Conservation (phyloP, 441 rosid genomes). For the Macaranga tanarius region DNA sequence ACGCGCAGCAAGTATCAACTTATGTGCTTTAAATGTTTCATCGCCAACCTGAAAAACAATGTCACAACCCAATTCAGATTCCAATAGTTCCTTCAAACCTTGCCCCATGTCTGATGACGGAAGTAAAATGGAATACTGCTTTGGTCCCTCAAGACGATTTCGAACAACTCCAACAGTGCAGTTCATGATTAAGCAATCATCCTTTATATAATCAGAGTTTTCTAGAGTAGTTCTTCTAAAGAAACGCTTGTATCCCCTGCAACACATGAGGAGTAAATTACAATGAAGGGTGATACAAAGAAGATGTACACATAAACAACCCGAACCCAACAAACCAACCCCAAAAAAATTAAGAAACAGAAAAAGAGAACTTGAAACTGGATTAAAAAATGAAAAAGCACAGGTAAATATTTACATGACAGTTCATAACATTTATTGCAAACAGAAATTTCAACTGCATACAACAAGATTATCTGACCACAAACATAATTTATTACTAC, state of each 20-base stretch:
- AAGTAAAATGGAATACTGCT: conserved; percentile 51
- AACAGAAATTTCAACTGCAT: background rate
- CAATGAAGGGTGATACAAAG: background rate
- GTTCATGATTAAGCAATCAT: conserved; percentile 67
- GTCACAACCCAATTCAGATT: conserved; percentile 73
- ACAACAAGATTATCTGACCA: background rate
- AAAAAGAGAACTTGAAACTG: background rate
- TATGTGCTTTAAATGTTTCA: conserved; percentile 69
- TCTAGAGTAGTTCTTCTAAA: conserved; percentile 58
- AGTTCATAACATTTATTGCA: background rate
- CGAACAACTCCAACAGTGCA: conserved; percentile 88
- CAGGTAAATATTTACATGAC: background rate
- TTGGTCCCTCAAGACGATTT: conserved; percentile 72
- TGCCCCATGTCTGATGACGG: conserved; percentile 77
- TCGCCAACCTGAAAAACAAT: conserved; percentile 68
- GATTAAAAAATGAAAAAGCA: background rate
- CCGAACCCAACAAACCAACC: background rate
- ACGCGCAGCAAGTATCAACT: conserved; percentile 71
- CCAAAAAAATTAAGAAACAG: too few relatives aligned
- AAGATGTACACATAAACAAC: background rate
- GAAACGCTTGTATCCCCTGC: conserved; percentile 90
- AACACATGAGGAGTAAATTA: conserved; percentile 21
- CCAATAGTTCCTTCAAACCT: conserved; percentile 64
- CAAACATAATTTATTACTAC: background rate
- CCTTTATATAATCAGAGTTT: conserved; percentile 68